A percentile compares a stretch with the other conserved stretches of the same genome.
These are phyloP conservation scores for Pseudohyphozyma bogoriensis DNA, from an alignment of 768 basidiomycete genomes.

Conservation along the genomic window DNA sequence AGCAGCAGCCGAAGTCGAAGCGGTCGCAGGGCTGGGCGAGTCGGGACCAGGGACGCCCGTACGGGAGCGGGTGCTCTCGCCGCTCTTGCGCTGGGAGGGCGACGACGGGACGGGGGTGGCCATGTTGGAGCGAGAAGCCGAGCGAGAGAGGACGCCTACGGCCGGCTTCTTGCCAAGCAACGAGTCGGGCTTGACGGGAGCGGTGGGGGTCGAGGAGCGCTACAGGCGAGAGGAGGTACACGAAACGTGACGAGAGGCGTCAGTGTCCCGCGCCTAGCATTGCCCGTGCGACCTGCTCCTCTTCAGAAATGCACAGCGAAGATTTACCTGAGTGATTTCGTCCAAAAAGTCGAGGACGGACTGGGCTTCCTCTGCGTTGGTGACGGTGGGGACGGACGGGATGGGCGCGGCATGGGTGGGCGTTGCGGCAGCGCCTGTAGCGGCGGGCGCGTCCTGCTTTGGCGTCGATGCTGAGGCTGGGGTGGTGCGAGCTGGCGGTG, in stretches of 20 bases:
- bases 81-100: background rate
- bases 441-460: conserved; percentile 7
- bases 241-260: background rate
- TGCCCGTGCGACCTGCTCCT: background rate
- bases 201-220: conserved; percentile 13
- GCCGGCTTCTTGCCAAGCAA: conserved; percentile 8
- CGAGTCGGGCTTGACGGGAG: background rate
- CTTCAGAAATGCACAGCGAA: background rate
- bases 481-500: conserved; percentile 4
- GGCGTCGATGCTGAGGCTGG: conserved; percentile 8
- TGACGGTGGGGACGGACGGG: background rate
- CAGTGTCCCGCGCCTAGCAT: background rate
- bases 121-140: background rate
- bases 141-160: background rate
- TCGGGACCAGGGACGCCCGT: background rate
- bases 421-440: background rate
- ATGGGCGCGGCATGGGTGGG: background rate
- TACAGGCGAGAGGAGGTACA: no score
- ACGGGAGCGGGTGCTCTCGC: background rate
- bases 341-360: conserved; percentile 34
- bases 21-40: background rate
- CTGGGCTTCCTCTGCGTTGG: conserved; percentile 31
- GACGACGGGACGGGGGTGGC: background rate
- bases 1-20: background rate
- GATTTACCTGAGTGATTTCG: conserved; percentile 28